Evolutionary conservation across 257 asterid genomes (phyloP), one percentile per base, ranked within the genome.

Genomic region (Gynochthodes officinalis): DNA sequence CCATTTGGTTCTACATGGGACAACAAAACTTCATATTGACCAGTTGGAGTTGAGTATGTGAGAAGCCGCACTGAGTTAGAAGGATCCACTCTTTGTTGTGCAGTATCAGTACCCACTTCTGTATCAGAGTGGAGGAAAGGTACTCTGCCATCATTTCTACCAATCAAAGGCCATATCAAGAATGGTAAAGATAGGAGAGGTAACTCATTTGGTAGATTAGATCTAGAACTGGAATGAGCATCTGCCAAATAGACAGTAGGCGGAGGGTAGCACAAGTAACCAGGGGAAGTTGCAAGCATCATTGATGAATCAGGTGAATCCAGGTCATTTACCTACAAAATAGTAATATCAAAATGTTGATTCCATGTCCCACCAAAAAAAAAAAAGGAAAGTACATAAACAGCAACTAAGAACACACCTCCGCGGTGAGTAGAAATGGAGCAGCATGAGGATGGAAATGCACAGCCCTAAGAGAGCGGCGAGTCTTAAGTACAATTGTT

Each of bases 391-490:
- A 62, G 10, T 52, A 35, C 48, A 18, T 39, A 0, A 69, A 75
- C 44, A 78, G 62, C 75, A 79, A 59, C 73, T 50, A 73, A 75
- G 79, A 8, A 72, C 73, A 69, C 86, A 95, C 99, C 98, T 95
- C 99, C 52, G 99, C 99, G 62, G 99, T 92, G 75, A 95, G 83
- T 80, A 95, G 99, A 78, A 90, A 90, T 48, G 99, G 99, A 23
- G 99, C 98, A 61, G 84, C 97, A 78, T 89, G 86, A 5, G 99
- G 99, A 74, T 91, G 99, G 81, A 94, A 94, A 88, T 94, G 99
- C 78, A 94, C 97, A 42, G 99, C 99, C 70, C 99, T 94, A 39
- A 94, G 91, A 48, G 99, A 94, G 74, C 98, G 98, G 25, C 99
- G 92, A 54, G 99, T 94, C 87, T 81, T 88, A 27, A 94, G 87